A percentile compares a stretch with the other conserved stretches of the same genome.
These are phyloP conservation scores for Pseudocercospora ulei DNA, from an alignment of 2,329 filamentous ascomycete species.

Conservation along the genomic window DNA sequence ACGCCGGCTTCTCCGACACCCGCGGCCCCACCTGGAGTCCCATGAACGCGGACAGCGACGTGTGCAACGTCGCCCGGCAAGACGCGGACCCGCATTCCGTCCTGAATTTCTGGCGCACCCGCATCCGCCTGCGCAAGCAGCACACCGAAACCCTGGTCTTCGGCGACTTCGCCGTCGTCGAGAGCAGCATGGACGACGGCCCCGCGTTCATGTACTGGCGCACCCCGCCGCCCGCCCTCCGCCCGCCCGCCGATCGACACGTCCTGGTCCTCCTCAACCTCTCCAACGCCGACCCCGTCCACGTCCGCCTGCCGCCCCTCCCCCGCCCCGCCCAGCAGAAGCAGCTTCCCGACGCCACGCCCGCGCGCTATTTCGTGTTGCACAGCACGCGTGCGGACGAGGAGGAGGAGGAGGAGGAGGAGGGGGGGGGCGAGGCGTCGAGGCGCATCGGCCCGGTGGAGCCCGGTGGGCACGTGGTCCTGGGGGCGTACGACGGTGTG, in stretches of 20 bases:
- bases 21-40: slow-evolving; percentile 19
- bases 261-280: slow-evolving; percentile 21
- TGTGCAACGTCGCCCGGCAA: slow-evolving; percentile 20
- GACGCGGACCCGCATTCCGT: slow-evolving; percentile 10
- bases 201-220: slow-evolving; percentile 21
- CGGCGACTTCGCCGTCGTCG: slow-evolving; percentile 19
- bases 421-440: too few species aligned
- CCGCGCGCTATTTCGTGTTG: not conserved
- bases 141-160: slow-evolving; percentile 16
- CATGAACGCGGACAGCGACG: slow-evolving; percentile 20
- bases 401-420: not conserved
- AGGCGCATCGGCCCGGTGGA: too few species aligned
- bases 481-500: slow-evolving; percentile 7
- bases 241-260: slow-evolving; percentile 3
- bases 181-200: slow-evolving; percentile 10
- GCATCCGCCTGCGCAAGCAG: slow-evolving; percentile 15
- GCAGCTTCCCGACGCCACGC: too few species aligned
- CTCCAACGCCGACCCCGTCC: too few species aligned
- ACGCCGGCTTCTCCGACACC: slow-evolving; percentile 50
- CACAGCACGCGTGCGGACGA: not conserved
- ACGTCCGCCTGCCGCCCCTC: slow-evolving; percentile 15
- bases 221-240: not conserved
- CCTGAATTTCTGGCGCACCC: slow-evolving; percentile 20
- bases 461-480: not conserved
- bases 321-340: too few species aligned